Evolutionary conservation across 2,329 filamentous ascomycete genomes (phyloP).

Genomic region (Claviceps sp.): DNA sequence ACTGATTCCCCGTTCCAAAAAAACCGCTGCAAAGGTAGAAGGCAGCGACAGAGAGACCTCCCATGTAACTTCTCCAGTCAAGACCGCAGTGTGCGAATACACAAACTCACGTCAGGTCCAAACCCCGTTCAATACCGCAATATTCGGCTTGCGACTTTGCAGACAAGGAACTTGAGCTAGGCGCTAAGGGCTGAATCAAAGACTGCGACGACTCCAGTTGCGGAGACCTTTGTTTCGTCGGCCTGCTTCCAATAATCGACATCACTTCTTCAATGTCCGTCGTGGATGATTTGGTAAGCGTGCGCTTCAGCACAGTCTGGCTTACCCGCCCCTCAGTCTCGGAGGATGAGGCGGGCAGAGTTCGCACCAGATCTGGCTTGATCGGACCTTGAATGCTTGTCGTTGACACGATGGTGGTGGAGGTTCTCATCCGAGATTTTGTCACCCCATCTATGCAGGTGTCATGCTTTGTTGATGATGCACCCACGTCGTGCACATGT

Average conservation of each 20-base stretch:
- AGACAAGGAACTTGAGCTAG: conserved; percentile 3
- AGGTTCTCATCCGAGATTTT: not conserved
- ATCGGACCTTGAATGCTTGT: not conserved
- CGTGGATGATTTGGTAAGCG: not conserved
- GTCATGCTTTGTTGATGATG: not conserved
- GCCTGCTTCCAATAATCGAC: not conserved
- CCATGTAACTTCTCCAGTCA: not conserved
- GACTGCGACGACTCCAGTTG: not conserved
- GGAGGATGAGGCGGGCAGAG: conserved; percentile 5
- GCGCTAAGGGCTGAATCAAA: conserved; percentile 4
- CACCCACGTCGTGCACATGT: not conserved
- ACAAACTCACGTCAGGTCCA: conserved; percentile 7
- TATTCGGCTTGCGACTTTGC: conserved; percentile 9
- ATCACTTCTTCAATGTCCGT: conserved; percentile 3
- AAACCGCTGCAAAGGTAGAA: no score
- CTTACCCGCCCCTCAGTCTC: conserved; percentile 1
- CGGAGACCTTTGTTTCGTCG: not conserved
- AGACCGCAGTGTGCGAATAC: not conserved
- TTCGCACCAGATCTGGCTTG: not conserved
- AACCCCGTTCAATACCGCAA: conserved; percentile 19
- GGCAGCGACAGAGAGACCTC: no score
- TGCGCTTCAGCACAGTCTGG: not conserved
- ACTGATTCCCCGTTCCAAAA: no score
- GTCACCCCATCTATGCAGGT: not conserved
- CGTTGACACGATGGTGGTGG: not conserved